Conservation (phyloP, 1,284 basidiomycete genomes). For the Ganoderma sp. region DNA sequence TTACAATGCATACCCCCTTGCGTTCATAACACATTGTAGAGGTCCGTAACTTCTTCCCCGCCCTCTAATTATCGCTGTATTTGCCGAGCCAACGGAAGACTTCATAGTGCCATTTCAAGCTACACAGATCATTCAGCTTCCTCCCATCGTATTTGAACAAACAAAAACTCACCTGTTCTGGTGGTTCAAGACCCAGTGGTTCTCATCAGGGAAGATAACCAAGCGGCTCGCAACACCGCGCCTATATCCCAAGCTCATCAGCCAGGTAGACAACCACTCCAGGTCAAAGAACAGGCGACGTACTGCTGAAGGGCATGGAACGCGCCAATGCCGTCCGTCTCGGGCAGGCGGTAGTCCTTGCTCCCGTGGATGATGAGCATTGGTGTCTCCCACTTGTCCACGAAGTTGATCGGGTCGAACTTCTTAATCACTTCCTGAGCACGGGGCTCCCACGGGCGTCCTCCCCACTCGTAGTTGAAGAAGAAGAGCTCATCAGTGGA, state of each 20-base stretch:
- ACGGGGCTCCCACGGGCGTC: constrained; percentile 76
- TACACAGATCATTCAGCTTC: constrained; percentile 35
- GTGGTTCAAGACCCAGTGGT: constrained; percentile 87
- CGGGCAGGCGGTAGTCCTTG: constrained; percentile 85
- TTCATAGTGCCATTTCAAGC: constrained; percentile 87
- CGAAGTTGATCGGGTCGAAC: constrained; percentile 80
- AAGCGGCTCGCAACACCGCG: constrained; percentile 80
- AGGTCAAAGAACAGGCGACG: constrained; percentile 38
- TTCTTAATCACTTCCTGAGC: constrained; percentile 60
- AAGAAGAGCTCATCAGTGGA: constrained; percentile 90
- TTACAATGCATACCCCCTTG: background rate
- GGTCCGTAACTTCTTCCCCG: constrained; percentile 3
- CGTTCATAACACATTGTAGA: background rate
- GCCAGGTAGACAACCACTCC: constrained; percentile 32
- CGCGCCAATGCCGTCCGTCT: constrained; percentile 81
- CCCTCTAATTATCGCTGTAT: constrained; percentile 58
- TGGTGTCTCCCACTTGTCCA: constrained; percentile 86
- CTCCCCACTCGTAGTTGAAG: constrained; percentile 86
- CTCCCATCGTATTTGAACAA: background rate
- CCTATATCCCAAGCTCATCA: constrained; percentile 45
- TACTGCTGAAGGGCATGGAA: constrained; percentile 84
- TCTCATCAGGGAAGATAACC: constrained; percentile 92
- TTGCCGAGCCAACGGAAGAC: constrained; percentile 87
- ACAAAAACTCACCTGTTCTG: constrained; percentile 62
- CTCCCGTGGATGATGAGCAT: constrained; percentile 86